Base-by-base conservation (phyloP, 2,329 filamentous ascomycete genomes). In the Plectosphaerella cucumerina region DNA sequence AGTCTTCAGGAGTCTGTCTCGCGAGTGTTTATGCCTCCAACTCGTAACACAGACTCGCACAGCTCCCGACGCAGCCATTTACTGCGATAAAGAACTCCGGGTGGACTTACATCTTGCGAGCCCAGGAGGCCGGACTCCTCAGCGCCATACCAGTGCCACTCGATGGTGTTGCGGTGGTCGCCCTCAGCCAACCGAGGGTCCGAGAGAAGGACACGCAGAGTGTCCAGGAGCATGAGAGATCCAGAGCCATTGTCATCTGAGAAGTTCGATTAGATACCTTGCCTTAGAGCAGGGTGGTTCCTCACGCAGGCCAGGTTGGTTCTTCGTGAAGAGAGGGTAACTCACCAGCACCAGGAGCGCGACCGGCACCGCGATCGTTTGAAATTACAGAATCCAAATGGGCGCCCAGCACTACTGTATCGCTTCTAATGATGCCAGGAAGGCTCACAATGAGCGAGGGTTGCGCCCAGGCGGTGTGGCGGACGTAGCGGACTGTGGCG, bases 141-240 rank as follows among this genome's bases (percentile, higher is more conserved):
- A 1, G 87, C 89, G 4, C 84, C 86, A 68, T 92, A 93, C 88
- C 88, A 94, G 65, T 93, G 88, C 66, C 93, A 93, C 70, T 94
- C 89, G 52, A 94, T 70, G 0, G 87, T 90, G 66, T 93, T 91
- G 54, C 80, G 70, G 8, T 79, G 82, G 52, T 81, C 76, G 34
- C 86, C 87, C 17, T 76, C 71, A 5, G 81, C 71, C 50, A 92
- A 77, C 41, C 81, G 76, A 9, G 82, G 71, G 34, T 85, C 82
- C 51, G 78, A 77, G 48, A 91, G 74, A 12, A 93, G 75, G 43
- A 88, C 86, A 12, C 87, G 80, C 54, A 94, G 73, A 3, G 87
- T 85, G 64, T 94, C 89, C 1, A 94, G 78, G 49, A 90, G 92
- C 2, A 89, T 93, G 18, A 93, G 85, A 1, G 86, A 88, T 44